phyloP scores from a whole-genome alignment of 2,329 filamentous ascomycete genomes.

The Aspergillaceae sp. region DNA sequence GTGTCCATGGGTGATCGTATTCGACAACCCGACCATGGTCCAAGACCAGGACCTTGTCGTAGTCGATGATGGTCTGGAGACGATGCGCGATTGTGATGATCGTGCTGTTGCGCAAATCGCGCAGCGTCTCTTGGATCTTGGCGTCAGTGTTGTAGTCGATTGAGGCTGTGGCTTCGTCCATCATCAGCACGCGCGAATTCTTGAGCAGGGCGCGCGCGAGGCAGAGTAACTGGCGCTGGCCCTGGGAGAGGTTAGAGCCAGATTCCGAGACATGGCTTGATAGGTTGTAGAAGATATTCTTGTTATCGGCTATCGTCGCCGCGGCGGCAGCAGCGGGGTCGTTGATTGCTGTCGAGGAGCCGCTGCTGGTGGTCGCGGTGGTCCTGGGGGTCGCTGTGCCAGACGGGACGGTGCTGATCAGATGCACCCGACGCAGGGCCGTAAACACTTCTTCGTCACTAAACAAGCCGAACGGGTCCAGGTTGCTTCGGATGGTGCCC shows the following conservation, averaged over 20 bases:
- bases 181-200: slow-evolving; percentile 84
- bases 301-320: slow-evolving; percentile 57
- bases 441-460: slow-evolving; percentile 85
- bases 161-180: slow-evolving; percentile 97
- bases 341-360: background rate
- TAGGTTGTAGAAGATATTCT: slow-evolving; percentile 88
- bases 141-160: slow-evolving; percentile 94
- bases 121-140: slow-evolving; percentile 93
- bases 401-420: slow-evolving; percentile 50
- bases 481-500: slow-evolving; percentile 81
- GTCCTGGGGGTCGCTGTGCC: slow-evolving; percentile 26
- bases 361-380: slow-evolving; percentile 7
- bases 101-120: slow-evolving; percentile 76
- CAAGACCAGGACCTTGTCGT: slow-evolving; percentile 91
- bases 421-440: slow-evolving; percentile 76
- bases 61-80: slow-evolving; percentile 93
- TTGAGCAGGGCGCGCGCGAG: slow-evolving; percentile 89
- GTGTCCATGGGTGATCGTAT: slow-evolving; percentile 78
- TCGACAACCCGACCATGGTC: slow-evolving; percentile 84
- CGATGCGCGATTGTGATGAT: slow-evolving; percentile 96
- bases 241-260: slow-evolving; percentile 88
- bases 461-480: slow-evolving; percentile 85
- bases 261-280: slow-evolving; percentile 78
- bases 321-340: no score
- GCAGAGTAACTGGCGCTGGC: slow-evolving; percentile 88